Base-by-base conservation (phyloP, 2,329 filamentous ascomycete genomes). In the Dactylellina parvicollis region DNA sequence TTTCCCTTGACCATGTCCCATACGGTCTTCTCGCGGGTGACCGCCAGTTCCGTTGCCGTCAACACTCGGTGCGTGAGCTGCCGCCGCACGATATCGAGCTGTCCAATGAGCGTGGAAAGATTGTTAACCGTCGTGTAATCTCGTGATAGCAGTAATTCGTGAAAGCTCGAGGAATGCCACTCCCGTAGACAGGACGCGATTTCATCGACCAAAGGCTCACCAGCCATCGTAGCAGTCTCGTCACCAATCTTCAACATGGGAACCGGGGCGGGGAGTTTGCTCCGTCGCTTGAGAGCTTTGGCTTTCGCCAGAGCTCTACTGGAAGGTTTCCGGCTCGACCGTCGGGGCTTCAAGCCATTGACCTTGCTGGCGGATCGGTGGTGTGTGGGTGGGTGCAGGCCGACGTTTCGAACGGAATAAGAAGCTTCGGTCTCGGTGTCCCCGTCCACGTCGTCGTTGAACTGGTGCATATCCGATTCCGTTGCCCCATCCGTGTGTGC, bases 171-270 rank as follows among this genome's bases (percentile, higher is more conserved):
- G 18, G 95, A 96, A 82, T 99, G 94, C 96, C 95, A 99, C 85
- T 99, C 95, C 77, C 95, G 88, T 75, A 99, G 83, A 80, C 95
- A 99, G 2, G 93, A 97, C 12, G 95, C 93, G 77, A 99, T 98
- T 81, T 99, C 95, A 81, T 99, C 95, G 22, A 99, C 93, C 74
- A 99, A 82, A 1, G 95, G 95, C 80, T 99, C 96, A 7, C 91
- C 89, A 14, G 87, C 85, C 4, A 92, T 97, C 0, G 92, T 96
- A 0, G 93, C 92, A 1, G 92, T 96, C 83, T 99, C 95, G 79
- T 99, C 95, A 69, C 95, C 95, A 80, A 99, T 94, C 81, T 97
- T 96, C 59, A 99, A 85, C 90, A 98, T 95, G 3, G 95, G 95
- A 7, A 99, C 93, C 0, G 95, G 95, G 9, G 96, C 96, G 9